Conservation (phyloP, 371 early-diverging fungal species). For the Zychaea mexicana region DNA sequence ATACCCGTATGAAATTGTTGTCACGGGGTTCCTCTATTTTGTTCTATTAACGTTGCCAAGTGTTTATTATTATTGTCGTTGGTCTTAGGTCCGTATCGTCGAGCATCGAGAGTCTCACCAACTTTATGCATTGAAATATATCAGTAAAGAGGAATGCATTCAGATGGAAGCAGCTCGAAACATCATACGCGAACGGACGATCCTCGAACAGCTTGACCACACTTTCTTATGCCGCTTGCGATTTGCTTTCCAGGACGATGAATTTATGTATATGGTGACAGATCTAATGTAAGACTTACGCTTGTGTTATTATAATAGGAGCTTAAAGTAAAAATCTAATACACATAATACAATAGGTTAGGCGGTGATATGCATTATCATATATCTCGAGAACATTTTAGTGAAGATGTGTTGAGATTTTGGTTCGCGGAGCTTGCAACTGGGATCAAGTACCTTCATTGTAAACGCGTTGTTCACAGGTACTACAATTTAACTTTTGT, state of each 20-base stretch:
- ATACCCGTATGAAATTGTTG: too few species aligned
- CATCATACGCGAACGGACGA: constrained; percentile 78
- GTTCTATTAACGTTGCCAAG: too few species aligned
- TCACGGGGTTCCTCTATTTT: too few species aligned
- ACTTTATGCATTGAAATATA: constrained; percentile 84
- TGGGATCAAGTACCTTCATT: constrained; percentile 79
- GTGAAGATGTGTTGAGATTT: constrained; percentile 74
- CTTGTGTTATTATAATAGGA: constrained; percentile 19
- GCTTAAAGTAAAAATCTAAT: constrained; percentile 6
- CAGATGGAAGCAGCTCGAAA: constrained; percentile 77
- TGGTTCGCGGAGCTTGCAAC: constrained; percentile 79
- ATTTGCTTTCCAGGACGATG: constrained; percentile 85
- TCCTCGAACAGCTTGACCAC: constrained; percentile 79
- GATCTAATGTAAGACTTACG: constrained; percentile 74
- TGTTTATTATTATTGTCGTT: background rate
- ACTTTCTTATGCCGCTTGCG: constrained; percentile 80
- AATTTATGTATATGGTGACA: constrained; percentile 86
- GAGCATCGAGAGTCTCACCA: constrained; percentile 67
- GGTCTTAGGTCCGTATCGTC: constrained; percentile 72
- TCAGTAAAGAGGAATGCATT: constrained; percentile 79
- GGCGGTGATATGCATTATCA: constrained; percentile 89
- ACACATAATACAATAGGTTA: constrained; percentile 45
- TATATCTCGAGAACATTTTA: constrained; percentile 64
- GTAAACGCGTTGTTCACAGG: constrained; percentile 78
- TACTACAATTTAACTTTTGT: constrained; percentile 7